Percentiles rank a stretch among this genome's conserved stretches.
Conservation (phyloP, 2,329 filamentous ascomycete species). For the Sclerotinia minor region DNA sequence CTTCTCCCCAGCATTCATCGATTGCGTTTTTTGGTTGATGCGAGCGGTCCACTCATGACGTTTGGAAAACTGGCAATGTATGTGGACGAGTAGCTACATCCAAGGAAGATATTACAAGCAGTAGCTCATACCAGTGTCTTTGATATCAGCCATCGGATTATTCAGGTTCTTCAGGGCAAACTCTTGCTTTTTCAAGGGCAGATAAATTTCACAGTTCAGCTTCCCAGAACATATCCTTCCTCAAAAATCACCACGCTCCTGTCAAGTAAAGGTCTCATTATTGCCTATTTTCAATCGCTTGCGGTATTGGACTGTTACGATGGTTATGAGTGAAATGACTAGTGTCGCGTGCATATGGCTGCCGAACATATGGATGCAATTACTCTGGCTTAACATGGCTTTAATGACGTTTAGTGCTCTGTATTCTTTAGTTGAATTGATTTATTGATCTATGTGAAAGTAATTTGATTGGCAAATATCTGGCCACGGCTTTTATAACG, state of each 20-base stretch:
- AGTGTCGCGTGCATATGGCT: background rate
- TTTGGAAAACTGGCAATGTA: background rate
- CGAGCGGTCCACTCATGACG: background rate
- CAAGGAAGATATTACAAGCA: background rate
- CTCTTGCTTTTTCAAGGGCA: background rate
- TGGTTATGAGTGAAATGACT: background rate
- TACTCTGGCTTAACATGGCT: background rate
- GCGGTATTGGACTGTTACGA: no score
- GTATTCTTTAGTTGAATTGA: background rate
- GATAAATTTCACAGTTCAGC: background rate
- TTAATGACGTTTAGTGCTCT: background rate
- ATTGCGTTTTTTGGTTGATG: background rate
- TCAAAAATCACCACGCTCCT: background rate
- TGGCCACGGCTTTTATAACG: no score
- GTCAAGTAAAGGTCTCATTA: background rate
- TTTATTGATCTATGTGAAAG: background rate
- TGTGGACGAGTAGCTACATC: background rate
- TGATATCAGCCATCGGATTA: background rate
- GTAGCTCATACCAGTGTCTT: fast-evolving
- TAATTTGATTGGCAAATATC: background rate
- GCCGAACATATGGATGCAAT: background rate
- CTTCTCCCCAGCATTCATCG: no score
- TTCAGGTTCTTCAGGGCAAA: background rate
- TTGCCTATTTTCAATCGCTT: background rate
- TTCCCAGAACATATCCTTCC: background rate